phyloP scores from a whole-genome alignment of 495 filamentous ascomycete species.

The Lentithecium fluviatile region DNA sequence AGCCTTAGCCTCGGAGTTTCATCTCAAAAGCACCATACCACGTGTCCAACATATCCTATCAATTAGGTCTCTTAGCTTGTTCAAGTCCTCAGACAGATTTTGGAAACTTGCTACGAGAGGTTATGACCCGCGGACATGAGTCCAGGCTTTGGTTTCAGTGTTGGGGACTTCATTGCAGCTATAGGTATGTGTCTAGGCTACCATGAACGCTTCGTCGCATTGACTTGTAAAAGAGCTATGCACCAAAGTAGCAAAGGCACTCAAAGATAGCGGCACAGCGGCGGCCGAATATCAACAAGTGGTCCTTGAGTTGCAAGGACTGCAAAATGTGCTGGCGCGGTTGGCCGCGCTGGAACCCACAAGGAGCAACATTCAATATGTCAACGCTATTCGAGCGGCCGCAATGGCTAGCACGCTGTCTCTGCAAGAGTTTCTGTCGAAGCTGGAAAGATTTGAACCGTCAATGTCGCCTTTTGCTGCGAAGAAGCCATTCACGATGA shows the following conservation, averaged over 20 bases:
- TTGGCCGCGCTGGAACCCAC: slow-evolving; percentile 35
- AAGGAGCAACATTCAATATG: slow-evolving; percentile 34
- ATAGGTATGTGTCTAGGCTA: slow-evolving; percentile 29
- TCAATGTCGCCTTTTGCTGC: not conserved
- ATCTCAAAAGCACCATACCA: too few species aligned
- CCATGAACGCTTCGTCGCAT: not conserved
- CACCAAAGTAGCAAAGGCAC: slow-evolving; percentile 34
- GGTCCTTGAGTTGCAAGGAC: slow-evolving; percentile 37
- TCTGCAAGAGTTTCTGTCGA: slow-evolving; percentile 36
- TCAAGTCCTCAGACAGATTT: too few species aligned
- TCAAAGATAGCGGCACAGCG: slow-evolving; percentile 38
- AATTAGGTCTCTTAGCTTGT: too few species aligned
- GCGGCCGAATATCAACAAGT: slow-evolving; percentile 38
- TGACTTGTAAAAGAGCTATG: slow-evolving; percentile 25
- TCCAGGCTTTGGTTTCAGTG: slow-evolving; percentile 51
- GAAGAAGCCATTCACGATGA: slow-evolving; percentile 26
- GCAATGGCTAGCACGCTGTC: slow-evolving; percentile 37
- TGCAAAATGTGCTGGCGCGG: slow-evolving; percentile 35
- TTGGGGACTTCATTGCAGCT: slow-evolving; percentile 45
- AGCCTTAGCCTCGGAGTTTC: too few species aligned
- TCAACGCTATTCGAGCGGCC: slow-evolving; percentile 42
- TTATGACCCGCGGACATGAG: slow-evolving; percentile 24
- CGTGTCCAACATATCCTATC: too few species aligned
- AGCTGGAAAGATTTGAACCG: slow-evolving; percentile 26
- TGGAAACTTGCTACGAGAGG: too few species aligned